Evolutionary conservation across 352 stramenopile species (phyloP).

Genomic region (Globisporangium uncinulatum): DNA sequence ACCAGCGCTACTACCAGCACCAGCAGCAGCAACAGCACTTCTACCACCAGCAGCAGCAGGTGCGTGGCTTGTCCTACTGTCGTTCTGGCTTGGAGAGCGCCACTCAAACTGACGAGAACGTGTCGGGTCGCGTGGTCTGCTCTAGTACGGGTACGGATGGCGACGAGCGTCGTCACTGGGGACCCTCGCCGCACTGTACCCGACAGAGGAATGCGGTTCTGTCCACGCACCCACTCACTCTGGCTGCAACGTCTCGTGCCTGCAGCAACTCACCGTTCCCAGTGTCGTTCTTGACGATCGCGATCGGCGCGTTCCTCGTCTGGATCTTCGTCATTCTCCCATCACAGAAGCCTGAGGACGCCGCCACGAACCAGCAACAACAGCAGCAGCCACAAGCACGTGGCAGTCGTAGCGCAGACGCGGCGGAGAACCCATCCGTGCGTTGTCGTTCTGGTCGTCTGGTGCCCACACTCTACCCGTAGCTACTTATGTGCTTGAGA

Average conservation of each 20-base stretch:
- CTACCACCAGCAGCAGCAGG: constrained; percentile 28
- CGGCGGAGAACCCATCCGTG: no score
- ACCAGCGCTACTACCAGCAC: constrained; percentile 45
- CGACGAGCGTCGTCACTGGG: not conserved
- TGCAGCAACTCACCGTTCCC: constrained; percentile 33
- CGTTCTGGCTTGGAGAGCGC: not conserved
- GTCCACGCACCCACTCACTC: not conserved
- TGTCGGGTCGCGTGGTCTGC: no score
- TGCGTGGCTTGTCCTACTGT: constrained; percentile 6
- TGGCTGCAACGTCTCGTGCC: not conserved
- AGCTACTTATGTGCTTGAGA: not conserved
- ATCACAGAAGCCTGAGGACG: constrained; percentile 11
- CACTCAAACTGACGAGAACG: no score
- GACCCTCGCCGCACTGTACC: no score
- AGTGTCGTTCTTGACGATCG: constrained; percentile 40
- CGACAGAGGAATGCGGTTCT: no score
- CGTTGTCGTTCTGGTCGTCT: not conserved
- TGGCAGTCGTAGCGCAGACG: no score
- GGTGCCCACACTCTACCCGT: not conserved
- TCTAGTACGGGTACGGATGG: no score
- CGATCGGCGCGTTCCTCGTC: constrained; percentile 26
- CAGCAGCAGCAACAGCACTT: constrained; percentile 45
- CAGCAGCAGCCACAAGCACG: constrained; percentile 5
- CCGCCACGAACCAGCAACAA: constrained; percentile 1
- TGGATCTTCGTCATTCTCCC: constrained; percentile 44